Evolutionary conservation across 1,284 basidiomycete genomes (phyloP).

Genomic region (Fomitopsis palustris): DNA sequence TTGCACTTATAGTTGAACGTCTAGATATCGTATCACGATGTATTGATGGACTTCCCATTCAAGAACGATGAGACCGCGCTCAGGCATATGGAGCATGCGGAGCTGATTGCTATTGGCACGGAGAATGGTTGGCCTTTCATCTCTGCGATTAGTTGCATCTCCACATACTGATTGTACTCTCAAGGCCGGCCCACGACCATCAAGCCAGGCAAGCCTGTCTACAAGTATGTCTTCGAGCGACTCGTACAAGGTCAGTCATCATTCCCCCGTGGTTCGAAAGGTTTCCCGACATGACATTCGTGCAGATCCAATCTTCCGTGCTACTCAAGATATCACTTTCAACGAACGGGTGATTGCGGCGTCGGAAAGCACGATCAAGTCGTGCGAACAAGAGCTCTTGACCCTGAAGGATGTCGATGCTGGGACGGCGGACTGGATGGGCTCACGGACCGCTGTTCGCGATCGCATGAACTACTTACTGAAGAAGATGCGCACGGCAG

Average conservation of each 20-base stretch:
- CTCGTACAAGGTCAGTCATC: conserved; percentile 69
- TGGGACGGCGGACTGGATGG: conserved; percentile 43
- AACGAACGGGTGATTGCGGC: conserved; percentile 72
- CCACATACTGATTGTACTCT: neutral
- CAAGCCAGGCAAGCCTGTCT: conserved; percentile 87
- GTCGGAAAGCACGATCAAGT: conserved; percentile 62
- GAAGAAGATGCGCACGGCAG: conserved; percentile 70
- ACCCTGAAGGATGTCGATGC: conserved; percentile 62
- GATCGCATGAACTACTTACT: conserved; percentile 68
- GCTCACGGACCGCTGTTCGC: conserved; percentile 48
- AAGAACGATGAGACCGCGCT: conserved; percentile 85
- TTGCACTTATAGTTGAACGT: neutral
- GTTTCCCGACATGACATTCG: neutral
- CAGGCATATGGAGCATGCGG: conserved; percentile 86
- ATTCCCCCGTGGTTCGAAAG: neutral
- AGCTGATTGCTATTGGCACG: conserved; percentile 81
- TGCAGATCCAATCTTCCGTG: conserved; percentile 75
- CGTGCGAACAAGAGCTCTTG: conserved; percentile 76
- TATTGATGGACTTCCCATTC: conserved; percentile 86
- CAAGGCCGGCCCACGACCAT: conserved; percentile 83
- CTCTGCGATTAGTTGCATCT: neutral
- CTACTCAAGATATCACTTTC: conserved; percentile 78
- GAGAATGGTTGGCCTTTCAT: conserved; percentile 52
- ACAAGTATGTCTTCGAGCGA: conserved; percentile 80
- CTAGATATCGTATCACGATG: conserved; percentile 80